Evolutionary conservation across 208 protist genomes (phyloP).

Genomic region (Strigomonas culicis): DNA sequence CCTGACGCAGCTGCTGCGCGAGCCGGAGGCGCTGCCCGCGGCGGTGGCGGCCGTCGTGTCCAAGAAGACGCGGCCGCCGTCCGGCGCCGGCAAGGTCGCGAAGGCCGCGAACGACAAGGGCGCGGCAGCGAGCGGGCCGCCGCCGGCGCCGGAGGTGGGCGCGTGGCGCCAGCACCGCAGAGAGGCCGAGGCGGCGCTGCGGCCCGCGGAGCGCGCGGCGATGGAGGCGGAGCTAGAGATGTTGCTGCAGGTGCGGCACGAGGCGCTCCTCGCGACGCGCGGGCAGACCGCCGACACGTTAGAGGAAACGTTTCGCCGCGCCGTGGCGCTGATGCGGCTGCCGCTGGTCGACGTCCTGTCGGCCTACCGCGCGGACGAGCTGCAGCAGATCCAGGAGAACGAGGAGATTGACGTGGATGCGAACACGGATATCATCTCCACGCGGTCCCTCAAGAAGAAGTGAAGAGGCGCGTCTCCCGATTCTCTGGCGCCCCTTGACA

Average conservation of each 20-base stretch:
- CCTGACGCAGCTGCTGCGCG: slow-evolving; percentile 17
- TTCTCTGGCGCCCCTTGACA: too few species aligned
- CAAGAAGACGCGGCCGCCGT: slow-evolving; percentile 1
- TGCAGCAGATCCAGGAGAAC: slow-evolving; percentile 43
- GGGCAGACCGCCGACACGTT: slow-evolving; percentile 8
- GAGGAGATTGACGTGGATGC: slow-evolving; percentile 54
- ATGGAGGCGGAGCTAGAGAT: slow-evolving; percentile 26
- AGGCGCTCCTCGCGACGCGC: slow-evolving; percentile 16
- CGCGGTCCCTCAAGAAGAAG: slow-evolving; percentile 13
- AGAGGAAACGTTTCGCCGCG: slow-evolving; percentile 17
- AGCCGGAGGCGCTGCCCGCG: neutral
- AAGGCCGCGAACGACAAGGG: neutral
- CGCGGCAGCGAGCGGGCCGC: neutral
- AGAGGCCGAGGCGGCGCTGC: neutral
- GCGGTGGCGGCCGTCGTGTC: neutral
- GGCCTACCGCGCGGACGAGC: slow-evolving; percentile 32
- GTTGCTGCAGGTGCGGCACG: slow-evolving; percentile 18
- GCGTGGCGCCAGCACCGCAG: neutral
- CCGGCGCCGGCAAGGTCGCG: neutral
- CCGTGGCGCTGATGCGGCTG: slow-evolving; percentile 50
- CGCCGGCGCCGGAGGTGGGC: slow-evolving; percentile 5
- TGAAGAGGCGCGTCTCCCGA: neutral
- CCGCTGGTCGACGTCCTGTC: slow-evolving; percentile 53
- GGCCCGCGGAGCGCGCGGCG: slow-evolving; percentile 5
- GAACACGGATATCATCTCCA: slow-evolving; percentile 30